Evolutionary conservation across 2,329 filamentous ascomycete genomes (phyloP).

Genomic region (Diplocarpon mali): DNA sequence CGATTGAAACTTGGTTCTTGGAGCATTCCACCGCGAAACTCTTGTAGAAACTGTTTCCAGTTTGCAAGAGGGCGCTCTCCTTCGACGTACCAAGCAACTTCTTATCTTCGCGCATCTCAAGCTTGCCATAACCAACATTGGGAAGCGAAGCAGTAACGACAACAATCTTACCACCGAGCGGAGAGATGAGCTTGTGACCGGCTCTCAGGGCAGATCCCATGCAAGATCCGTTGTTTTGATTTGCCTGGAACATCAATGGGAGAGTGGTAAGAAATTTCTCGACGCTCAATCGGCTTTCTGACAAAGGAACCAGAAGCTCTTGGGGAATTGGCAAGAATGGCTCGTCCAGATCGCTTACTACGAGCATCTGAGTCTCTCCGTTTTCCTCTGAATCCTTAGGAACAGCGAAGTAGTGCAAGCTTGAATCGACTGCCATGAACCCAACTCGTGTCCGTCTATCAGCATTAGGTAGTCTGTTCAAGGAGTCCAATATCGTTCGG

Average conservation of each 20-base stretch:
- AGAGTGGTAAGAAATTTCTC: slow-evolving; percentile 85
- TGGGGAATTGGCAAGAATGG: slow-evolving; percentile 91
- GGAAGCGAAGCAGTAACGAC: slow-evolving; percentile 84
- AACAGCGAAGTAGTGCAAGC: slow-evolving; percentile 91
- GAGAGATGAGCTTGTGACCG: slow-evolving; percentile 90
- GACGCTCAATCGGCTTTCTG: slow-evolving; percentile 81
- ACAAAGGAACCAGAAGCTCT: slow-evolving; percentile 80
- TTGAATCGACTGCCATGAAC: slow-evolving; percentile 91
- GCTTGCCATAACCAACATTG: slow-evolving; percentile 78
- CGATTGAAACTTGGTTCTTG: slow-evolving; percentile 96
- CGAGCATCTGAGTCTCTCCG: slow-evolving; percentile 79
- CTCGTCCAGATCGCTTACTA: slow-evolving; percentile 90
- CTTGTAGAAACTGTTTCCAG: slow-evolving; percentile 95
- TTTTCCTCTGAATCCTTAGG: slow-evolving; percentile 79
- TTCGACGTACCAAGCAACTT: slow-evolving; percentile 90
- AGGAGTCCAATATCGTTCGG: slow-evolving; percentile 85
- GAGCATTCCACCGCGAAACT: slow-evolving; percentile 98
- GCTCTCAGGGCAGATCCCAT: slow-evolving; percentile 91
- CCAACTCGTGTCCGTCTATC: slow-evolving; percentile 85
- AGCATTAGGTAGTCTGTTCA: slow-evolving; percentile 96
- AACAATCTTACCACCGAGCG: slow-evolving; percentile 88
- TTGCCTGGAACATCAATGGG: slow-evolving; percentile 94
- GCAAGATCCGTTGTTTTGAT: slow-evolving; percentile 77
- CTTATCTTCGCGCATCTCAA: slow-evolving; percentile 93
- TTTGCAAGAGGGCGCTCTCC: slow-evolving; percentile 78